phyloP scores from a whole-genome alignment of 2,329 filamentous ascomycete genomes.

The Westerdykella sp. region DNA sequence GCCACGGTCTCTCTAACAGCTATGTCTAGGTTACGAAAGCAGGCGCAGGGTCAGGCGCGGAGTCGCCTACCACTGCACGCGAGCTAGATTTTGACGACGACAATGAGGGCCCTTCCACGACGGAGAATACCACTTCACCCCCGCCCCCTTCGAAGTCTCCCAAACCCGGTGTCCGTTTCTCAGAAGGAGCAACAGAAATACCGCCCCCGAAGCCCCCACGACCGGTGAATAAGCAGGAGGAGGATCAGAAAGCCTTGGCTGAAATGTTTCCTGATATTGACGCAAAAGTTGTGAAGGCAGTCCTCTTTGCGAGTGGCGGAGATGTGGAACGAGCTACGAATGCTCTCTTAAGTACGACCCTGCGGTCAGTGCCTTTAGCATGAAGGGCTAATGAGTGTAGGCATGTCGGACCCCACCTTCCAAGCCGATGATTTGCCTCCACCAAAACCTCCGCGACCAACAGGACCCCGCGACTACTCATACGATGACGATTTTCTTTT shows the following conservation, averaged over 20 bases:
- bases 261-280: conserved; percentile 92
- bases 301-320: conserved; percentile 78
- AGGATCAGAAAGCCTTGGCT: conserved; percentile 80
- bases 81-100: conserved; percentile 55
- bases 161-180: conserved; percentile 44
- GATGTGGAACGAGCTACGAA: conserved; percentile 92
- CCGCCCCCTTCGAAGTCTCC: conserved; percentile 34
- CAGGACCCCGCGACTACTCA: conserved; percentile 35
- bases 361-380: conserved; percentile 2
- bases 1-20: conserved; percentile 7
- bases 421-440: conserved; percentile 53
- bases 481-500: neutral
- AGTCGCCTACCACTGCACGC: conserved; percentile 52
- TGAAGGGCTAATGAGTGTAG: conserved; percentile 22
- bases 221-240: conserved; percentile 72
- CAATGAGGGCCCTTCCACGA: conserved; percentile 38
- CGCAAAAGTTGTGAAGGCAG: conserved; percentile 71
- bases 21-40: conserved; percentile 33
- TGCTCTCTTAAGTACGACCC: conserved; percentile 67
- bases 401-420: conserved; percentile 52
- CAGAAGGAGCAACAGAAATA: conserved; percentile 43
- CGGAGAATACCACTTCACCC: conserved; percentile 36
- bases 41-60: conserved; percentile 33
- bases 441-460: conserved; percentile 72
- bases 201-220: conserved; percentile 76